Percentiles rank a stretch among this genome's conserved stretches.
Evolutionary conservation across 306 rosid species (phyloP).

Genomic region (Inga oerstediana): DNA sequence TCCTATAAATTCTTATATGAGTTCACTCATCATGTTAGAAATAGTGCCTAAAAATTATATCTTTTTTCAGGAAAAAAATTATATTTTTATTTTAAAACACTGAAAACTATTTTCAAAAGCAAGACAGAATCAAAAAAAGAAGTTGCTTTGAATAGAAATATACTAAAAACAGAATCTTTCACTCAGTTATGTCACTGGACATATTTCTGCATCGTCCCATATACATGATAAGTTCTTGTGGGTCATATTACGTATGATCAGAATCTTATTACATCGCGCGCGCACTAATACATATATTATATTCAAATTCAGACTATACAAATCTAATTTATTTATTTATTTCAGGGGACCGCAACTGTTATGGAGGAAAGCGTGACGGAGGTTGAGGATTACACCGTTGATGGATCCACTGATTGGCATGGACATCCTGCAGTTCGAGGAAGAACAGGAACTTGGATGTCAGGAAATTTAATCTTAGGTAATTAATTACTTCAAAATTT

Average conservation of each 20-base stretch:
- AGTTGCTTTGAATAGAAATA: background rate
- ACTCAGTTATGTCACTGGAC: background rate
- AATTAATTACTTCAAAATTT: background rate
- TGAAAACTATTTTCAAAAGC: background rate
- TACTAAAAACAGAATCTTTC: background rate
- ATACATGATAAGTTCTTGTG: background rate
- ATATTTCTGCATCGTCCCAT: background rate
- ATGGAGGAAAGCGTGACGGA: constrained; percentile 27
- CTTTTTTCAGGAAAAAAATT: background rate
- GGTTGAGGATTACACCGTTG: constrained; percentile 42
- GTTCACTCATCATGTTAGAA: background rate
- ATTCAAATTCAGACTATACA: background rate
- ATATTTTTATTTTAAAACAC: background rate
- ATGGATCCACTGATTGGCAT: constrained; percentile 66
- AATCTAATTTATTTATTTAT: background rate
- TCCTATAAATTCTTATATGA: background rate
- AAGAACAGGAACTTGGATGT: constrained; percentile 63
- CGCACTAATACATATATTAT: background rate
- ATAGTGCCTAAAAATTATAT: background rate
- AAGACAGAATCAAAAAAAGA: background rate
- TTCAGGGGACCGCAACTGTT: constrained; percentile 34
- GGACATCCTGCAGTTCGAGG: constrained; percentile 59
- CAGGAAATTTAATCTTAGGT: constrained; percentile 71
- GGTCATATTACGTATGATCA: no score
- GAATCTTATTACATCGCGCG: no score